These are phyloP conservation scores for Erodium trifolium DNA, from an alignment of 441 rosid species.

Conservation along the genomic window DNA sequence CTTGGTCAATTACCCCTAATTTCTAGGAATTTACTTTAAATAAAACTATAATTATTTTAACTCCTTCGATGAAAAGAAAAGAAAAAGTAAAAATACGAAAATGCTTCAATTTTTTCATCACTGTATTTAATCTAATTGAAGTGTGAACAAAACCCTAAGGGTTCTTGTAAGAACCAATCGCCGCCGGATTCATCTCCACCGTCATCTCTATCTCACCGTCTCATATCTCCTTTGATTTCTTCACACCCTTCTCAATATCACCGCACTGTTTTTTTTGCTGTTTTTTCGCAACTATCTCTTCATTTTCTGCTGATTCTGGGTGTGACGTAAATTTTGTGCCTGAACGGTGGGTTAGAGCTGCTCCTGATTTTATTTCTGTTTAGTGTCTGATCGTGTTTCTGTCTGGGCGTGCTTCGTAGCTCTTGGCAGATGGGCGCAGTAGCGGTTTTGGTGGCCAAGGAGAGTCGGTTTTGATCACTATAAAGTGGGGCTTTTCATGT, in stretches of 20 bases:
- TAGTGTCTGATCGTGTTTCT: not conserved
- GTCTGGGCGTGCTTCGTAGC: not conserved
- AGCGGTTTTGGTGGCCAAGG: not conserved
- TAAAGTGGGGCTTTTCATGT: constrained; percentile 3
- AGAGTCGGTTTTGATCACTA: not conserved
- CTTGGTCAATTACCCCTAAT: constrained; percentile 36
- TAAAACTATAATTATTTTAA: not conserved
- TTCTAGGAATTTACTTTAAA: constrained; percentile 14
- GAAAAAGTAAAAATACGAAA: constrained; percentile 14
- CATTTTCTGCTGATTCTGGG: not conserved
- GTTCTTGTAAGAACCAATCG: constrained; percentile 64
- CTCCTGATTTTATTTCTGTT: not conserved
- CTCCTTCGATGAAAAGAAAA: no score
- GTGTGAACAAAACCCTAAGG: constrained; percentile 71
- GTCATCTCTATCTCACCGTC: constrained; percentile 25
- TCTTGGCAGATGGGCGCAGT: not conserved
- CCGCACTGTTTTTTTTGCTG: not conserved
- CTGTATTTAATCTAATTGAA: constrained; percentile 6
- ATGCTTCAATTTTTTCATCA: constrained; percentile 22
- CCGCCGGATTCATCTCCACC: constrained; percentile 60
- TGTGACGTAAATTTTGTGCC: no score
- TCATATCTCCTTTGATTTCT: not conserved
- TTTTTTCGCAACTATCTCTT: not conserved
- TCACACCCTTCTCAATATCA: not conserved
- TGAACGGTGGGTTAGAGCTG: not conserved